Evolutionary conservation across 2,329 filamentous ascomycete genomes (phyloP).

Genomic region (Tolypocladium cylindrosporum): DNA sequence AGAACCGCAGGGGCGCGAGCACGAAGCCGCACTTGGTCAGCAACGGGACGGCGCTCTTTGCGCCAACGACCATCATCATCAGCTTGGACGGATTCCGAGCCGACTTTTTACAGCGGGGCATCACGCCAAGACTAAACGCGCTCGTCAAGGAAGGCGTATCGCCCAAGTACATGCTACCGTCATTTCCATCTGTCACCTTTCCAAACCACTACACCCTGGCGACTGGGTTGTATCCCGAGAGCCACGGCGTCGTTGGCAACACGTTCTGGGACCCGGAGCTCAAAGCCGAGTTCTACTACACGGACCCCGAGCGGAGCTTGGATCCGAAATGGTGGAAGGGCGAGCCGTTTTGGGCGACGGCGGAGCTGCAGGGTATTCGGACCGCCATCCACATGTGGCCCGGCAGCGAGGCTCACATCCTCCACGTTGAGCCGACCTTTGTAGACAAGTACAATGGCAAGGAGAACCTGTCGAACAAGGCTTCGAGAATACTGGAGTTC

Average conservation of each 20-base stretch:
- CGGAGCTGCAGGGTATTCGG: conserved; percentile 69
- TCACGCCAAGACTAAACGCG: conserved; percentile 73
- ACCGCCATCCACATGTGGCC: conserved; percentile 98
- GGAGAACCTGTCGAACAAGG: conserved; percentile 66
- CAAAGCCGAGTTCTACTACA: conserved; percentile 79
- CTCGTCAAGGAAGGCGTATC: conserved; percentile 79
- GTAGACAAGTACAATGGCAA: conserved; percentile 77
- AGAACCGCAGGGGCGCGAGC: conserved; percentile 26
- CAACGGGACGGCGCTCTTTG: conserved; percentile 86
- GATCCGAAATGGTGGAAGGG: conserved; percentile 90
- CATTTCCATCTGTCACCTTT: conserved; percentile 93
- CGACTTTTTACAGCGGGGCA: conserved; percentile 74
- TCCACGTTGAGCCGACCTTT: conserved; percentile 63
- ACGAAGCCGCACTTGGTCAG: conserved; percentile 32
- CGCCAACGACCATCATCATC: conserved; percentile 84
- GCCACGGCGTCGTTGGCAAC: conserved; percentile 88
- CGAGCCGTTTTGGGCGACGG: conserved; percentile 89
- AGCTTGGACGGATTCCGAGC: conserved; percentile 94
- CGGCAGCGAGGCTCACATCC: conserved; percentile 81
- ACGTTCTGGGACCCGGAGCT: conserved; percentile 82
- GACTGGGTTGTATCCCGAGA: conserved; percentile 85
- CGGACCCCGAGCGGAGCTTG: conserved; percentile 63
- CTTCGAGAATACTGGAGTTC: conserved; percentile 67
- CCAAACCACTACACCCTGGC: conserved; percentile 92
- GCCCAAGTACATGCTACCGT: conserved; percentile 84